Evolutionary conservation across 176 grass and related monocot species (phyloP), one percentile per base, ranked within the genome.

Genomic region (Rhipidocladum racemiflorum): DNA sequence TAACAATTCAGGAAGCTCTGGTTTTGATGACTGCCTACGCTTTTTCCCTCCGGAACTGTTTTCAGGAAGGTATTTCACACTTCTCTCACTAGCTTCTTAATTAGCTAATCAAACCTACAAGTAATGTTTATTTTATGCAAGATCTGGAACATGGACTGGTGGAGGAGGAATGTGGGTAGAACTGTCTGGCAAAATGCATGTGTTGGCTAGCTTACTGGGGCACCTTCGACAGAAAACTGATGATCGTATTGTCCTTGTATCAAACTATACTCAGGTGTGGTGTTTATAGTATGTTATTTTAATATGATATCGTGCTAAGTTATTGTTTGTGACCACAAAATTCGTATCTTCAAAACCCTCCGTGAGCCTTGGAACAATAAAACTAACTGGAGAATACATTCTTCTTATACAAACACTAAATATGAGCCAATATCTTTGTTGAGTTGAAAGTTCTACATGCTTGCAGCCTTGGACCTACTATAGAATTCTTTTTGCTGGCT

Each of bases 131-230:
- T 82, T 57, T 83, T 83, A 36, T 85, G 54, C 68, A 83, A 98
- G 95, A 89, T 94, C 92, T 84, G 95, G 95, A 79, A 83, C 90
- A 79, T 98, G 95, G 95, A 93, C 92, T 76, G 95, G 95, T 77
- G 92, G 94, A 76, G 86, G 80, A 81, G 95, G 95, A 85, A 91
- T 98, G 61, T 98, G 92, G 95, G 92, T 95, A 67, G 92, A 98
- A 83, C 83, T 98, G 65, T 98, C 95, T 74, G 92, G 92, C 28
- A 98, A 98, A 94, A 98, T 98, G 95, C 95, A 94, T 78, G 92
- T 98, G 49, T 89, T 98, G 61, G 92, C 95, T 79, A 89, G 88
- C 57, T 87, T 98, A 85, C 81, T 98, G 54, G 90, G 81, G 44
- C 92, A 98, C 45, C 92, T 98, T 11, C 90, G 71, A 77, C 92